A percentile compares a stretch with the other conserved stretches of the same genome.
These are phyloP conservation scores for Geranium incanum DNA, from an alignment of 441 rosid genomes.

Conservation along the genomic window DNA sequence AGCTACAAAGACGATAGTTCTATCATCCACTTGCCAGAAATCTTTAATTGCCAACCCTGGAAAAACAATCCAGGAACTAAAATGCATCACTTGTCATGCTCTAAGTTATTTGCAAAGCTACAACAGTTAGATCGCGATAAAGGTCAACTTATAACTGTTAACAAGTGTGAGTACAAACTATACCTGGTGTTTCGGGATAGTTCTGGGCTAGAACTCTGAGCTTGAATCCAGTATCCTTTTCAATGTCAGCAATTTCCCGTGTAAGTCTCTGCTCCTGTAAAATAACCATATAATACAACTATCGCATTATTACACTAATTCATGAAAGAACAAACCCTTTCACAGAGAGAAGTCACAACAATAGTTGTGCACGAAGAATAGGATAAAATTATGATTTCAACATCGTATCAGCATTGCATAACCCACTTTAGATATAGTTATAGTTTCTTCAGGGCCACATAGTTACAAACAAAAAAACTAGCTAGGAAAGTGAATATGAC, in stretches of 20 bases:
- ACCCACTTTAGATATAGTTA: neutral
- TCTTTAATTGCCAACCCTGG: conserved; percentile 77
- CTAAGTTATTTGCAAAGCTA: neutral
- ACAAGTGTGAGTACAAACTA: neutral
- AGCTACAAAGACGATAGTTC: conserved; percentile 80
- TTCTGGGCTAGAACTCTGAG: conserved; percentile 76
- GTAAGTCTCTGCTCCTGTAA: conserved; percentile 67
- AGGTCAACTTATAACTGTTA: neutral
- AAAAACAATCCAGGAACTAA: conserved; percentile 12
- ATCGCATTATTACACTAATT: neutral
- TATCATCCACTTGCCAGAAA: conserved; percentile 81
- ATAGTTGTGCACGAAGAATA: neutral
- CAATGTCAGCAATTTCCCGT: conserved; percentile 55
- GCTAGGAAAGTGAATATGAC: neutral
- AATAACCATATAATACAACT: conserved; percentile 3
- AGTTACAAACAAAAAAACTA: neutral
- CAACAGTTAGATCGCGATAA: neutral
- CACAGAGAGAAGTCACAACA: neutral
- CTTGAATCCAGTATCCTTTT: conserved; percentile 75
- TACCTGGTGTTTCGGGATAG: conserved; percentile 89
- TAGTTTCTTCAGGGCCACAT: neutral
- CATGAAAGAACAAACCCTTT: neutral
- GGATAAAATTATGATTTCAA: neutral
- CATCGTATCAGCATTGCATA: neutral
- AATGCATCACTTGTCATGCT: neutral